Base-by-base conservation (phyloP, 768 basidiomycete genomes). In the Nidularia sp. region DNA sequence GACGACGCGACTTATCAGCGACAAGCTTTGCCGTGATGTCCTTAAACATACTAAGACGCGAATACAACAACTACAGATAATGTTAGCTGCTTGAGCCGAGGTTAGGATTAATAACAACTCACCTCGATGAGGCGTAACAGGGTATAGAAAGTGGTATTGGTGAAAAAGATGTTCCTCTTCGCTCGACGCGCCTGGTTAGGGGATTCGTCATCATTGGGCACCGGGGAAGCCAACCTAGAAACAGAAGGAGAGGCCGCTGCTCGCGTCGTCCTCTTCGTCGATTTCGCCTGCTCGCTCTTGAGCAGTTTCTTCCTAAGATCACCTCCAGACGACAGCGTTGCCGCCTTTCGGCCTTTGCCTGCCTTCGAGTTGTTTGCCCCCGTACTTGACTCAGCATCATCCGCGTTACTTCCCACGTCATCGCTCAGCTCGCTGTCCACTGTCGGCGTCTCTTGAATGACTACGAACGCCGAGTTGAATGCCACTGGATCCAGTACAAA, bases 81-180 rank as follows among this genome's bases (percentile, higher is more conserved):
- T 48, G 36, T 50, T 42, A 39, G 18, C 8, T 48, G 12, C n/a
- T 2, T 31, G 18, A 50, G 29, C 34, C 15, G 13, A 48, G 8
- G 41, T 31, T 5, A 51, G 53, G 31, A 52, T 6, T 51, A 50
- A 34, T 2, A 34, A 54, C 42, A 22, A 51, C 85, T 46, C 53
- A 93, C 96, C 84, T 98, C 89, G 41, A 98, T 66, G 47, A 95
- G 72, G 34, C 96, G 83, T 60, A 98, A 69, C 22, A 98, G 70
- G 7, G 83, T 81, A 72, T 98, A 99, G 62, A 92, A 92, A 22
- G 84, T 77, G 15, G 90, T 93, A 69, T 97, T 98, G 53, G 86
- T 84, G 69, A 92, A 98, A 70, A 98, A 93, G 34, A 84, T 78
- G 57, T 70, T 78, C 76, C 52, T 81, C 64, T 32, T 64, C 54